Conservation (phyloP, 371 early-diverging fungal species). For the Mortierella sp. region DNA sequence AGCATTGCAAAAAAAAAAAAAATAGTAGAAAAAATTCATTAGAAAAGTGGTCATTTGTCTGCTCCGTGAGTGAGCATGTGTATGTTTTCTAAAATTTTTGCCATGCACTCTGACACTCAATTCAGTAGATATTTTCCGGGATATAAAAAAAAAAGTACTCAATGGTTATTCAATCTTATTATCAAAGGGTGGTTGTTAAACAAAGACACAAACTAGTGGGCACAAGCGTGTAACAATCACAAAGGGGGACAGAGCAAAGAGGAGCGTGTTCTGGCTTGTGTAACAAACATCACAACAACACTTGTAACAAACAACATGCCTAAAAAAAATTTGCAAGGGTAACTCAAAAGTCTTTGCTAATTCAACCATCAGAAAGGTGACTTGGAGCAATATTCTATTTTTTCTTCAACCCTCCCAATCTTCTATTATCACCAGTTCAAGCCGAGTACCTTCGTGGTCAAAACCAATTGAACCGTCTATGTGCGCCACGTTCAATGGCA, state of each 20-base stretch:
- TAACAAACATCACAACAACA: constrained; percentile 17
- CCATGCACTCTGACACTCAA: too few relatives aligned
- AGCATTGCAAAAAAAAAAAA: not conserved
- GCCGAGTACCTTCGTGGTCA: constrained; percentile 6
- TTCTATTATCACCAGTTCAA: not conserved
- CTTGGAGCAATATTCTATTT: not conserved
- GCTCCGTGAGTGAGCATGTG: too few relatives aligned
- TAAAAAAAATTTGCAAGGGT: constrained; percentile 31
- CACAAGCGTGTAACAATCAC: constrained; percentile 10
- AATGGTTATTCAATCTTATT: not conserved
- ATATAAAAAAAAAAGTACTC: not conserved
- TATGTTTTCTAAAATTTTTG: too few relatives aligned
- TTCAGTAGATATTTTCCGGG: not conserved
- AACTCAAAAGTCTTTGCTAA: not conserved
- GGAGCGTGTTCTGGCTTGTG: constrained; percentile 13
- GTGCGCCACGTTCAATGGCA: constrained; percentile 9
- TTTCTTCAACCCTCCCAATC: not conserved
- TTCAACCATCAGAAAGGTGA: constrained; percentile 2
- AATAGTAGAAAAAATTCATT: not conserved
- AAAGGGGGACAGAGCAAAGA: not conserved
- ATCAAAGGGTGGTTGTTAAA: constrained; percentile 4
- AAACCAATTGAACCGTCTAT: constrained; percentile 6
- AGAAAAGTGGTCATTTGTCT: too few relatives aligned
- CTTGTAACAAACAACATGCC: not conserved
- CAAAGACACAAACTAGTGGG: not conserved